Evolutionary conservation across 2,329 filamentous ascomycete genomes (phyloP), one percentile per base, ranked within the genome.

Genomic region (Blumeria graminis): DNA sequence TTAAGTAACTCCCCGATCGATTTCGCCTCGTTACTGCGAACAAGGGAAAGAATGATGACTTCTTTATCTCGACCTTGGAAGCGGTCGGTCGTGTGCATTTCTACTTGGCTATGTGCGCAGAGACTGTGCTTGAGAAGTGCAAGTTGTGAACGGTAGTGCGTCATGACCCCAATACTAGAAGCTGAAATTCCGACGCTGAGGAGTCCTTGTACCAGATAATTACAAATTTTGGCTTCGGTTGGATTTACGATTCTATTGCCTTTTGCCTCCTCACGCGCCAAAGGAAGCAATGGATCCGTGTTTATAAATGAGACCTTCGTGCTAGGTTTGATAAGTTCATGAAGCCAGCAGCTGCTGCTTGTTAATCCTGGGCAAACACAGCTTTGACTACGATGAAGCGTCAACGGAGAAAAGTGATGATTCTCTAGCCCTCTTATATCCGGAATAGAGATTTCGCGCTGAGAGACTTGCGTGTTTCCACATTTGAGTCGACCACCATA

Each of bases 21-120:
- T 60, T 81, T 79, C 0, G 77, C 76, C 22, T 89, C 81, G 63
- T 98, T 98, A 66, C 81, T 90, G 34, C 92, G 78, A 13, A 96
- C 92, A 34, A 94, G 81, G 56, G 80, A 86, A 8, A 98, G 76
- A 13, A 98, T 78, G 0, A 96, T 78, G 2, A 94, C 82, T 65
- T 94, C 88, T 67, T 98, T 98, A 69, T 98, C 92, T 9, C 92
- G 79, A 6, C 92, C 92, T 67, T 98, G 92, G 68, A 94, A 98
- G 48, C 90, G 87, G 69, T 98, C 92, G 3, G 92, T 89, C 0
- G 92, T 96, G 69, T 98, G 88, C 76, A 96, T 88, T 69, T 98
- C 92, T 1, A 98, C 80, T 1, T 77, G 76, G 0, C 73, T 70
- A 0, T 73, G 70, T 62, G 74, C 69, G 35, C 78, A 77, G 36